Evolutionary conservation across 768 basidiomycete species (phyloP).

Genomic region (Trametes maxima): DNA sequence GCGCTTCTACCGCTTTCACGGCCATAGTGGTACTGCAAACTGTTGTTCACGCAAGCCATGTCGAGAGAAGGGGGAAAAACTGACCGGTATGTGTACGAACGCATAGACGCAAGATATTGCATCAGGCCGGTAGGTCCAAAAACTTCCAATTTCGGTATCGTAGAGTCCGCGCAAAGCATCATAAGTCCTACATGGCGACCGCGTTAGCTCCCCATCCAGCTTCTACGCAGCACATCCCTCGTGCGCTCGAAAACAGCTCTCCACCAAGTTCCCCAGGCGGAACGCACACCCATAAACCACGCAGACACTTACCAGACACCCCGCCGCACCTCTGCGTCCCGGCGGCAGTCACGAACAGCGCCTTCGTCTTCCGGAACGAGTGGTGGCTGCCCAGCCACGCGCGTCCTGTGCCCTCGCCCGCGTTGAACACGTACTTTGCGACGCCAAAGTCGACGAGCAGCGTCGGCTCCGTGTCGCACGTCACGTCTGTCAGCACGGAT

Average conservation of each 20-base stretch:
- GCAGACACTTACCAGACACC: constrained; percentile 61
- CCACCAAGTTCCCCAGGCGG: background rate
- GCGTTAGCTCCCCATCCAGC: constrained; percentile 11
- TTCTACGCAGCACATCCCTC: background rate
- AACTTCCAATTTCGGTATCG: constrained; percentile 57
- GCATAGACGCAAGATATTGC: constrained; percentile 72
- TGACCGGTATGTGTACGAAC: constrained; percentile 69
- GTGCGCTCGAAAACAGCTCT: background rate
- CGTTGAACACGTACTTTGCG: constrained; percentile 88
- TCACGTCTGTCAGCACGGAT: constrained; percentile 55
- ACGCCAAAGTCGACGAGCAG: constrained; percentile 74
- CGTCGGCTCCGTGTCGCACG: constrained; percentile 82
- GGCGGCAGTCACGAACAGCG: constrained; percentile 72
- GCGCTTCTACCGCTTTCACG: constrained; percentile 48
- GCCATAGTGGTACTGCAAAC: constrained; percentile 41
- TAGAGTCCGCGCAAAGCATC: constrained; percentile 80
- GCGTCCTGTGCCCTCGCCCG: constrained; percentile 78
- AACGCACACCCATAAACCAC: background rate
- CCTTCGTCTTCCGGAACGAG: constrained; percentile 67
- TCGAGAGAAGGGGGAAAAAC: constrained; percentile 19
- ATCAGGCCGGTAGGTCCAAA: constrained; percentile 74
- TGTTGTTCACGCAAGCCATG: background rate
- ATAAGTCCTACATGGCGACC: constrained; percentile 56
- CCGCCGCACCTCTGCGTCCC: constrained; percentile 68
- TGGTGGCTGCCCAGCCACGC: constrained; percentile 68